These are phyloP conservation scores for Russula vinacea DNA, from an alignment of 768 basidiomycete species.

Conservation along the genomic window DNA sequence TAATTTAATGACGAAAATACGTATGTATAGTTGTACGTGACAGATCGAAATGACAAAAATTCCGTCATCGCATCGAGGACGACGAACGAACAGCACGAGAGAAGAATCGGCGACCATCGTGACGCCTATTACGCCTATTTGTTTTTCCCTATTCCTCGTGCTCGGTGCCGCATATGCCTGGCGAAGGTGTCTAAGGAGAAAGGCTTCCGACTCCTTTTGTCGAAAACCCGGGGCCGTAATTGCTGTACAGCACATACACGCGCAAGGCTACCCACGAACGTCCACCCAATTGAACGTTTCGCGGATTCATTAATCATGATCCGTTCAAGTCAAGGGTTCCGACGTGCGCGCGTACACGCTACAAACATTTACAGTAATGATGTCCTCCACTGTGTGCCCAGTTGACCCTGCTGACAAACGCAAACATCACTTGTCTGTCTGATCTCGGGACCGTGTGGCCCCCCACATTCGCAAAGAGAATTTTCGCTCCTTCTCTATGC, in stretches of 20 bases:
- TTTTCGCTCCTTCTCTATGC: no score
- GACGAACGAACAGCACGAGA: not conserved
- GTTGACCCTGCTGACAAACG: no score
- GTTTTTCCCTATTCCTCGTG: not conserved
- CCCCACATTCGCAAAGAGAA: no score
- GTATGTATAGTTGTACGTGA: no score
- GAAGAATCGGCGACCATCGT: no score
- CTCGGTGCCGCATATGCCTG: not conserved
- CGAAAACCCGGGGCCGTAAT: not conserved
- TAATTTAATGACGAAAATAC: not conserved
- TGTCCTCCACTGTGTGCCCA: no score
- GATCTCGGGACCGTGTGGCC: no score
- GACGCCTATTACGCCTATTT: not conserved
- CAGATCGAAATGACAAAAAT: not conserved
- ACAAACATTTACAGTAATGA: no score
- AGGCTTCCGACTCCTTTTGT: slow-evolving; percentile 14
- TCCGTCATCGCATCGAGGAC: slow-evolving; percentile 6
- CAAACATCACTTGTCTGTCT: no score
- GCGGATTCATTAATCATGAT: no score
- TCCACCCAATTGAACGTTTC: not conserved
- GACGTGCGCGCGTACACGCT: not conserved
- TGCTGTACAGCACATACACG: not conserved
- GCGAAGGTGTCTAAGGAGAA: not conserved
- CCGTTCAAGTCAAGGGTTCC: not conserved
- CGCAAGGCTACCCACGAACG: not conserved